A percentile compares a stretch with the other conserved stretches of the same genome.
Conservation (phyloP, 2,329 filamentous ascomycete genomes). For the Calonectria leucothoes region DNA sequence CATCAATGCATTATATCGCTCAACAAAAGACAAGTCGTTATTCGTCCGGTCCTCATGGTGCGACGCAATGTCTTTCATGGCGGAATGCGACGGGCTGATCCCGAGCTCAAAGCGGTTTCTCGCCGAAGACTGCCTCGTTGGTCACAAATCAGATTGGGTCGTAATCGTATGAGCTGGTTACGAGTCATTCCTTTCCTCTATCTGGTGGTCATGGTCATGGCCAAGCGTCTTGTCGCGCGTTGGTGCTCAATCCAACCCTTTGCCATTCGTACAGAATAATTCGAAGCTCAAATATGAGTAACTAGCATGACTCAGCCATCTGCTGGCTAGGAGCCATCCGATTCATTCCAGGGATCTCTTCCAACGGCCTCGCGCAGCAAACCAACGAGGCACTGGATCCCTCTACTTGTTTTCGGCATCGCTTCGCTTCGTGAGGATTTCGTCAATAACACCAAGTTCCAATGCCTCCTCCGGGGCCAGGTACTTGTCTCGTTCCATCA, state of each 20-base stretch:
- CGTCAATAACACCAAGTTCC: slow-evolving; percentile 91
- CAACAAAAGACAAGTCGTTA: slow-evolving; percentile 17
- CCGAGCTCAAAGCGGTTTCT: background rate
- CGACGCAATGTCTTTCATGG: background rate
- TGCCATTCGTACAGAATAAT: background rate
- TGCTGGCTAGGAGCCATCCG: background rate
- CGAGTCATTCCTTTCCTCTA: background rate
- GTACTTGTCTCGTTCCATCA: slow-evolving; percentile 98
- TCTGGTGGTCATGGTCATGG: background rate
- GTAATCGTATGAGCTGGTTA: background rate
- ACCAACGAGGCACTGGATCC: slow-evolving; percentile 26
- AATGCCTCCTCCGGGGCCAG: slow-evolving; percentile 89
- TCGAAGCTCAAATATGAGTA: background rate
- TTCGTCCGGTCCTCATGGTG: slow-evolving; percentile 13
- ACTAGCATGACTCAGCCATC: background rate
- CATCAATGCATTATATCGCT: slow-evolving; percentile 29
- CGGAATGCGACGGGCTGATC: background rate
- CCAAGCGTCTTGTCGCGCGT: background rate
- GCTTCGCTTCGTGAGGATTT: slow-evolving; percentile 79
- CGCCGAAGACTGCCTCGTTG: background rate
- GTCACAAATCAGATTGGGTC: background rate
- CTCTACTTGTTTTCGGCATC: slow-evolving; percentile 50
- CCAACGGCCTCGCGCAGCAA: slow-evolving; percentile 2
- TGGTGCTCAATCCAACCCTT: background rate
- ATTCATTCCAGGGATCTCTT: background rate